A percentile compares a stretch with the other conserved stretches of the same genome.
Evolutionary conservation across 768 basidiomycete genomes (phyloP).

Genomic region (Trametes sanguinea): DNA sequence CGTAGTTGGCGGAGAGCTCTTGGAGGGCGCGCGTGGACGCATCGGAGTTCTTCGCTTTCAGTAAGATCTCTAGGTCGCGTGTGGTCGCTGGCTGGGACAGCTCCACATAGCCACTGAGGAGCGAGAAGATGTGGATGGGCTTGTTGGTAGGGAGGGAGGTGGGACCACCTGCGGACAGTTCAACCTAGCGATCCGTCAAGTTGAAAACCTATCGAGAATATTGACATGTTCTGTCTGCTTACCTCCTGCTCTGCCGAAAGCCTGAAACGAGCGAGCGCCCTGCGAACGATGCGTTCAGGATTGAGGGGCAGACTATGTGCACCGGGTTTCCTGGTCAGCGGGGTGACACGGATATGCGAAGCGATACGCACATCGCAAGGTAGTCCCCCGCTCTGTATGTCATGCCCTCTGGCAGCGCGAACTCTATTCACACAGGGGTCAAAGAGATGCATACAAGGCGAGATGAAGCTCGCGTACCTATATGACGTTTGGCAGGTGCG

Average conservation of each 20-base stretch:
- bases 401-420: constrained; percentile 40
- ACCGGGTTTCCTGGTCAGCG: not conserved
- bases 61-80: constrained; percentile 40
- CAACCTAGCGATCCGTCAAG: constrained; percentile 30
- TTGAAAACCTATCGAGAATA: not conserved
- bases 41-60: constrained; percentile 31
- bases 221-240: not conserved
- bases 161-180: constrained; percentile 37
- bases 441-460: no score
- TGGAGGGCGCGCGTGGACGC: constrained; percentile 31
- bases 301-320: constrained; percentile 42
- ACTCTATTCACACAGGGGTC: constrained; percentile 30
- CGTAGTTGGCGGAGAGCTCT: constrained; percentile 34
- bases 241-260: constrained; percentile 44
- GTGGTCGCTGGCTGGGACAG: constrained; percentile 49
- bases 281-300: constrained; percentile 39
- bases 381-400: constrained; percentile 50
- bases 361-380: constrained; percentile 40
- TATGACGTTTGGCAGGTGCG: constrained; percentile 43
- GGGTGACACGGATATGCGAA: not conserved
- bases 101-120: constrained; percentile 49
- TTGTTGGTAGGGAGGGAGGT: constrained; percentile 44
- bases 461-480: constrained; percentile 31
- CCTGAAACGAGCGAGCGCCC: constrained; percentile 41
- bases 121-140: constrained; percentile 38